These are phyloP conservation scores for Bimuria novae-zelandiae DNA, from an alignment of 2,329 filamentous ascomycete species.

Conservation along the genomic window DNA sequence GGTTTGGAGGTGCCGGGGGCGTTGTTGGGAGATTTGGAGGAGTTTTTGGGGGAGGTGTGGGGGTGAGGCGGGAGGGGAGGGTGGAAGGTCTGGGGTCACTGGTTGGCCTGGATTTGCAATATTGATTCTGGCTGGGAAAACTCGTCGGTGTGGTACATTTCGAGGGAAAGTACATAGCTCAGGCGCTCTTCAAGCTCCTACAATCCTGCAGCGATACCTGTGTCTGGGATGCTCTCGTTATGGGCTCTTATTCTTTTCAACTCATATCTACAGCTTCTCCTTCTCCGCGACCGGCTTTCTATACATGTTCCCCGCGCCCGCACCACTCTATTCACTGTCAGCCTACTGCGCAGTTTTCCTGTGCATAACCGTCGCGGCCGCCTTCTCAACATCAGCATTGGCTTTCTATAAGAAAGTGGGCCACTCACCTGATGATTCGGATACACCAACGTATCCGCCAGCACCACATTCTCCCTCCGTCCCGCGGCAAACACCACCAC, in stretches of 20 bases:
- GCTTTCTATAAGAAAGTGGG: conserved; percentile 9
- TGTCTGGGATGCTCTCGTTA: no score
- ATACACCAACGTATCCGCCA: conserved; percentile 85
- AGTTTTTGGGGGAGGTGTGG: conserved; percentile 47
- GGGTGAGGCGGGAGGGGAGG: conserved; percentile 13
- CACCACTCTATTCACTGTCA: conserved; percentile 19
- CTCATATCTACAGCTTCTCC: conserved; percentile 9
- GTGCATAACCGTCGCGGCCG: conserved; percentile 45
- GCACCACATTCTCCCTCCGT: conserved; percentile 84
- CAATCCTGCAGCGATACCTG: no score
- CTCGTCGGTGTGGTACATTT: no score
- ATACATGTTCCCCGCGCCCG: conserved; percentile 20
- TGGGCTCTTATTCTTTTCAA: no score
- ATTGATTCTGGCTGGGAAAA: no score
- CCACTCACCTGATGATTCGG: conserved; percentile 84
- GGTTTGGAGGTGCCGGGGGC: conserved; percentile 50
- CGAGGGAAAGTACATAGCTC: no score
- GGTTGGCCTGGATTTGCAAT: no score
- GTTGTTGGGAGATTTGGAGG: conserved; percentile 52
- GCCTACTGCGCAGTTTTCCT: conserved; percentile 29
- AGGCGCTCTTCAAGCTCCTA: no score
- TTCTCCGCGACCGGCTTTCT: conserved; percentile 15
- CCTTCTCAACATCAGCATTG: conserved; percentile 29
- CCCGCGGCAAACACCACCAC: conserved; percentile 84
- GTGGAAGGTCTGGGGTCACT: not conserved